These are phyloP conservation scores for Chiua virens DNA, from an alignment of 768 basidiomycete species.

Conservation along the genomic window DNA sequence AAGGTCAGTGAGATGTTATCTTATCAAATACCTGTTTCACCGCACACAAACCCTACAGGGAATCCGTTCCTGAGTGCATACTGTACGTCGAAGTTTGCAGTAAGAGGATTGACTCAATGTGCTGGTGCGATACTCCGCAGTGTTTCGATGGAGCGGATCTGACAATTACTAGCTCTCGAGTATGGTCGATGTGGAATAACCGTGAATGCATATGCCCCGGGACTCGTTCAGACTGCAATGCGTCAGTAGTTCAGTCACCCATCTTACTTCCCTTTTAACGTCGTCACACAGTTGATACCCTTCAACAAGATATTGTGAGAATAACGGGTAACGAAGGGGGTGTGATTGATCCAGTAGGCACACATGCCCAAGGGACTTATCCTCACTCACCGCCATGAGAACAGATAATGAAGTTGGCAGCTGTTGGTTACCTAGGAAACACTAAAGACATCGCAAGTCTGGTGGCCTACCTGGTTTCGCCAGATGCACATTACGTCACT, in stretches of 20 bases:
- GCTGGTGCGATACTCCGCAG: conserved; percentile 12
- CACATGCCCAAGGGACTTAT: background rate
- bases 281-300: conserved; percentile 9
- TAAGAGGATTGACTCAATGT: conserved; percentile 42
- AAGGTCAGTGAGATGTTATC: conserved; percentile 12
- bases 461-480: conserved; percentile 37
- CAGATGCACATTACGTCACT: conserved; percentile 35
- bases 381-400: background rate
- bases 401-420: conserved; percentile 11
- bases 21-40: background rate
- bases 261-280: background rate
- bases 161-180: conserved; percentile 30
- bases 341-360: conserved; percentile 14
- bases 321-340: conserved; percentile 12
- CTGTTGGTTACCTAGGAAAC: conserved; percentile 24
- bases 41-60: conserved; percentile 27
- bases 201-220: conserved; percentile 36
- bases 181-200: conserved; percentile 32
- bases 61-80: conserved; percentile 30
- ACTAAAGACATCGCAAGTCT: conserved; percentile 36
- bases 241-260: conserved; percentile 13
- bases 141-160: background rate
- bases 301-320: conserved; percentile 13
- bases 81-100: conserved; percentile 41
- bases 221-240: conserved; percentile 30